Base-by-base conservation (phyloP, 2,329 filamentous ascomycete genomes). In the Pseudopithomyces chartarum region DNA sequence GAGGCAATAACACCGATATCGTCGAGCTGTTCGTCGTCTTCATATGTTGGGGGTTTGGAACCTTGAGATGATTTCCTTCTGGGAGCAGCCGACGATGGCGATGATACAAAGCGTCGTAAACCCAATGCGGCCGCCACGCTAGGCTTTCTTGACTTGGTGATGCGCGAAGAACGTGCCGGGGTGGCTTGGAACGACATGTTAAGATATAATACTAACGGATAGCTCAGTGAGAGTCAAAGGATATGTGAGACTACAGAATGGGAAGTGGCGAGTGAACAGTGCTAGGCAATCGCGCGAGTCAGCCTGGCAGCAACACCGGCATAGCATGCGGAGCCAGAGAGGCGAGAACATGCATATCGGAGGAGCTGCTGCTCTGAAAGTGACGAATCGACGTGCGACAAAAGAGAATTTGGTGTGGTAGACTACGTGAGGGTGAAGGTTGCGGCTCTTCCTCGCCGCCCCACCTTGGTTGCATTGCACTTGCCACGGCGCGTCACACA, bases 1-100 rank as follows among this genome's bases (percentile, higher is more conserved):
- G 83, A 79, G 32, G 79, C 77, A 15, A 85, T 78, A 10, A 86
- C 75, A 11, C 88, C 88, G 13, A 79, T 72, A 64, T 91, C 87
- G 43, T 87, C 82, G 15, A 91, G 82, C 32, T 63, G 61, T 42
- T 71, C 68, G 49, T 82, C 79, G 11, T 76, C 69, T n/a, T 66
- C 57, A 46, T 51, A 52, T 15, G 42, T 78, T 72, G 19, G 68
- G 63, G 47, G 52, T n/a, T 51, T 64, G 34, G 55, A 63, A 55
- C 48, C 68, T 53, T 69, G 62, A 1, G 64, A 58, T 4, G 62
- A 62, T 42, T 76, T 77, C 22, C 75, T 75, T 13, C 75, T 74
- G 22, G 73, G 66, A 26, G 66, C 72, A 15, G 67, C 59, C 22
- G 70, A 62, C 34, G 78, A 78, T 0, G 77, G 75, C 6, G 78